Conservation (phyloP, 164 flowering plant species). For the Vitis riparia region DNA sequence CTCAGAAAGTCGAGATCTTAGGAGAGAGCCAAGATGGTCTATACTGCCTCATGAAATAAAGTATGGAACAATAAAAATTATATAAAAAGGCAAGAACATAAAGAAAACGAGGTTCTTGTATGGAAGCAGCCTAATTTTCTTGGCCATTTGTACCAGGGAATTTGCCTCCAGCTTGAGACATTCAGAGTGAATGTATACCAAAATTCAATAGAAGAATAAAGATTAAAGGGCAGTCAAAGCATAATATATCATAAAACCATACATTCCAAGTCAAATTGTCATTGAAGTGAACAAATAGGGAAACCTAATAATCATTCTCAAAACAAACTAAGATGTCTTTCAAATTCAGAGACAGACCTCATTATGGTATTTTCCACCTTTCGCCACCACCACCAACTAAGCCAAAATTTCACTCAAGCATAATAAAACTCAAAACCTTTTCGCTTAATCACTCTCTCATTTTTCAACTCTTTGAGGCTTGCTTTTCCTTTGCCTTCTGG, state of each 20-base stretch:
- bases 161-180: too few species aligned
- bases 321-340: not conserved
- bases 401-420: conserved; percentile 27
- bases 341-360: conserved; percentile 4
- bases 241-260: not conserved
- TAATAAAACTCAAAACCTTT: not conserved
- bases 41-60: too few species aligned
- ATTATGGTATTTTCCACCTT: not conserved
- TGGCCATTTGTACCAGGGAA: too few species aligned
- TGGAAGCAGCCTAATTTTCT: too few species aligned
- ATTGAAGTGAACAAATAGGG: not conserved
- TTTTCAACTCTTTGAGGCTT: conserved; percentile 41
- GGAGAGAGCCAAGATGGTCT: too few species aligned
- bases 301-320: not conserved
- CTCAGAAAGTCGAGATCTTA: too few species aligned
- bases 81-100: too few species aligned
- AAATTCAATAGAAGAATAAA: too few species aligned
- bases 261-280: not conserved
- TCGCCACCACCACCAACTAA: conserved; percentile 6
- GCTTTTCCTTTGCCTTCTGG: conserved; percentile 78
- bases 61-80: too few species aligned
- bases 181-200: too few species aligned
- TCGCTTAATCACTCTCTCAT: not conserved
- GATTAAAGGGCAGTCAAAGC: not conserved
- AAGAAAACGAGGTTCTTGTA: too few species aligned